A percentile compares a stretch with the other conserved stretches of the same genome.
Conservation (phyloP, 345 rosid genomes). For the Clausena lansium region DNA sequence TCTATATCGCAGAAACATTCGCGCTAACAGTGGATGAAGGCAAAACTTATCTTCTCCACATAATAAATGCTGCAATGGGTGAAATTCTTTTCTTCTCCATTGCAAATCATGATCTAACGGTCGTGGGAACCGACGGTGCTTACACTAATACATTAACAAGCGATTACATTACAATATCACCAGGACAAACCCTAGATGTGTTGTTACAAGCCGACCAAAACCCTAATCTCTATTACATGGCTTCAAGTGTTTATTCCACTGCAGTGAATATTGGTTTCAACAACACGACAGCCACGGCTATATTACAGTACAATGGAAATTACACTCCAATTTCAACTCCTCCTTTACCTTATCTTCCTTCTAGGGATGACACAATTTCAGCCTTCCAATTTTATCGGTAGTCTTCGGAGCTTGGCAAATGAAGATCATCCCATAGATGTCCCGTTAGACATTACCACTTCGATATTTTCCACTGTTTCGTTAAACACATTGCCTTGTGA, state of each 20-base stretch:
- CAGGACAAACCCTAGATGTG: constrained; percentile 58
- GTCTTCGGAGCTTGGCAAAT: constrained; percentile 24
- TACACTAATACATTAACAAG: constrained; percentile 44
- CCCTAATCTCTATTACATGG: constrained; percentile 40
- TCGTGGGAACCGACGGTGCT: constrained; percentile 43
- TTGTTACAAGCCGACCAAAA: constrained; percentile 45
- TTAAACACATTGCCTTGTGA: constrained; percentile 28
- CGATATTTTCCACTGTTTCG: constrained; percentile 37
- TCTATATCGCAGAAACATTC: constrained; percentile 32
- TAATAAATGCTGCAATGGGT: constrained; percentile 32
- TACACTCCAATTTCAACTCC: constrained; percentile 16
- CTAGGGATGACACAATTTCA: constrained; percentile 33
- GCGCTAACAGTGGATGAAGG: constrained; percentile 30
- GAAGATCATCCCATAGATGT: constrained; percentile 30
- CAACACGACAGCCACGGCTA: constrained; percentile 40
- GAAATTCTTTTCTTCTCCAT: constrained; percentile 35
- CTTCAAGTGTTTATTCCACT: constrained; percentile 40
- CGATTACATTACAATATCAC: constrained; percentile 42
- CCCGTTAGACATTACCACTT: constrained; percentile 32
- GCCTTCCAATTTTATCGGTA: constrained; percentile 25
- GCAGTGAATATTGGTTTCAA: constrained; percentile 12
- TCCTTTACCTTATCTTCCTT: constrained; percentile 43
- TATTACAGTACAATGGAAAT: constrained; percentile 33
- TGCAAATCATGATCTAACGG: constrained; percentile 38
- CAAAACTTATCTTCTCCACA: constrained; percentile 42